Evolutionary conservation across 2,329 filamentous ascomycete species (phyloP), one percentile per base, ranked within the genome.

Genomic region (Endothia cerciana): DNA sequence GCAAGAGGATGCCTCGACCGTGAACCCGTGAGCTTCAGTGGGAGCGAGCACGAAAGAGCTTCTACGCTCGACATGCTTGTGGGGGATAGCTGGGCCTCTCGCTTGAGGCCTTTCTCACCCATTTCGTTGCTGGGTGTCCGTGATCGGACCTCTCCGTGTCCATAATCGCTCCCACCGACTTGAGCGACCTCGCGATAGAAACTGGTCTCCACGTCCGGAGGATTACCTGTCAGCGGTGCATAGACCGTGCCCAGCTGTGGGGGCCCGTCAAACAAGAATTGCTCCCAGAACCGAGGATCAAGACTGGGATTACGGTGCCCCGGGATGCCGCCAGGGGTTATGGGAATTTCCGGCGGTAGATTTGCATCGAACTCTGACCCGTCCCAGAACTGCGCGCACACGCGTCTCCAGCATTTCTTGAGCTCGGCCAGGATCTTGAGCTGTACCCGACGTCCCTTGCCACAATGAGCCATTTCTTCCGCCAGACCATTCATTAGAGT

Each of bases 361-460:
- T 87, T 84, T 1, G 83, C 80, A 70, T 89, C 83, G 43, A 89
- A 89, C 57, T 92, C 87, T 0, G 87, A 82, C 0, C 85, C 86
- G 69, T 97, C 92, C 94, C 95, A 99, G 75, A 94, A 97, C 64
- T 94, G 80, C 0, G 91, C 89, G 75, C 94, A 98, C 25, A 95
- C 92, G 61, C 94, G 87, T 75, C 94, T 89, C 95, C 95, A 99
- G 75, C 95, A 98, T 75, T 97, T 96, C 77, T 99, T 99, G 69
- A 99, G 81, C 77, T 99, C 95, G 38, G 91, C 89, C 43, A 99
- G 83, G 70, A 98, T 97, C 77, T 97, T 97, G 66, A 97, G 72
- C 60, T 85, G 86, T 2, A 86, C 83, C 69, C 85, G 87, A 17
- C 79, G 77, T 28, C 76, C 78, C 43, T 74, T 73, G 1, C 75